Conservation (phyloP, 345 rosid genomes). For the Gossypium raimondii region DNA sequence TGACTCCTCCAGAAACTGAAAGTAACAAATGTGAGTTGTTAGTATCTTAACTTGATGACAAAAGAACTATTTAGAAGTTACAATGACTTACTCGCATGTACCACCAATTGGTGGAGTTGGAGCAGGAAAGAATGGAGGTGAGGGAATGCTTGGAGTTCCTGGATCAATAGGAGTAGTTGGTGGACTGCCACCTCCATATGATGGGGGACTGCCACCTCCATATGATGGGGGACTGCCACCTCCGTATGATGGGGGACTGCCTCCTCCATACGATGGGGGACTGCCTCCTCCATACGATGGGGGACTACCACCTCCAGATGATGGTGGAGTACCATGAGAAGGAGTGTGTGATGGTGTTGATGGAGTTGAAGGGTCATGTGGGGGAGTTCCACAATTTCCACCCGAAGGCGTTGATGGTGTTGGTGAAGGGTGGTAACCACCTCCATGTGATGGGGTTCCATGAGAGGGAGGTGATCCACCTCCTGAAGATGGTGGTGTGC, state of each 20-base stretch:
- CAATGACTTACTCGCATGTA: constrained; percentile 75
- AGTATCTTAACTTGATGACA: neutral
- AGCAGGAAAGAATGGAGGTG: constrained; percentile 55
- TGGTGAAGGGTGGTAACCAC: constrained; percentile 29
- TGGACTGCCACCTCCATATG: constrained; percentile 25
- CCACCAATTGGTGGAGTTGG: constrained; percentile 65
- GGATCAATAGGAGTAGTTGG: constrained; percentile 47
- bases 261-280: constrained; percentile 21
- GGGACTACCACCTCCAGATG: constrained; percentile 3
- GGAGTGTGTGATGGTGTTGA: constrained; percentile 47
- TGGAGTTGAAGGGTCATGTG: constrained; percentile 29
- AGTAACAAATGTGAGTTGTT: neutral
- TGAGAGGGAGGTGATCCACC: constrained; percentile 27
- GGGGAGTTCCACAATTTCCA: constrained; percentile 36
- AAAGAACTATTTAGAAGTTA: neutral
- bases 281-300: constrained; percentile 9
- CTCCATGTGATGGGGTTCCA: constrained; percentile 22
- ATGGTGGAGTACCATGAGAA: constrained; percentile 50
- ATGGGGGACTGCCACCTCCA: neutral
- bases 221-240: constrained; percentile 21
- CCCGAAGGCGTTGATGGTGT: constrained; percentile 44
- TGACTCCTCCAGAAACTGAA: constrained; percentile 91
- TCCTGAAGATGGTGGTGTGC: constrained; percentile 22
- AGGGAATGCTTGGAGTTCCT: constrained; percentile 49
- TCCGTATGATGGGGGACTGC: neutral